phyloP scores from a whole-genome alignment of 208 protist genomes.

The Tritrichomonas musculus region DNA sequence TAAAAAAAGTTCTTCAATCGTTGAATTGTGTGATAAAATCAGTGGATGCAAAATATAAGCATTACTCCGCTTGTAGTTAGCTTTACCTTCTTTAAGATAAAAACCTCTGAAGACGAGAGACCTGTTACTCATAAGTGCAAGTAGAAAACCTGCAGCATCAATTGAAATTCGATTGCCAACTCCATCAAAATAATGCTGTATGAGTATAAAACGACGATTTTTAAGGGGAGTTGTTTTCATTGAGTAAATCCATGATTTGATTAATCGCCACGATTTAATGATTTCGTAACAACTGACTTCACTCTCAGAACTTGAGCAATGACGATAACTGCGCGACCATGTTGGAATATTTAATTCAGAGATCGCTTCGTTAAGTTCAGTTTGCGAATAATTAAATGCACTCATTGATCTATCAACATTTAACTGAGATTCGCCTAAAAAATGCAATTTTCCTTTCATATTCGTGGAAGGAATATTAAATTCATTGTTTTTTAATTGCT shows the following conservation, averaged over 20 bases:
- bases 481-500: too few relatives aligned
- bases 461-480: too few relatives aligned
- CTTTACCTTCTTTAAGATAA: neutral
- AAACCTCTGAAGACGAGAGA: neutral
- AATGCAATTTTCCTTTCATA: too few relatives aligned
- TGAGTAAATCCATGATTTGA: neutral
- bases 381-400: neutral
- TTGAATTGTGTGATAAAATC: neutral
- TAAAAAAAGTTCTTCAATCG: neutral
- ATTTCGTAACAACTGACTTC: neutral
- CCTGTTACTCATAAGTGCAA: neutral
- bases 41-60: neutral
- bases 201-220: neutral
- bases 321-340: neutral
- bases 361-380: neutral
- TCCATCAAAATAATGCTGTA: neutral
- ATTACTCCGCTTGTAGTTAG: neutral
- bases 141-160: neutral
- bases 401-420: too few relatives aligned
- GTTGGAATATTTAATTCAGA: neutral
- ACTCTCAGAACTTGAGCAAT: neutral
- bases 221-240: neutral
- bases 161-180: slow-evolving; percentile 24
- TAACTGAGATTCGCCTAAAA: too few relatives aligned
- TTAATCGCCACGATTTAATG: neutral